Conservation (phyloP, 179 eudicot genomes). For the Gypsophila paniculata region DNA sequence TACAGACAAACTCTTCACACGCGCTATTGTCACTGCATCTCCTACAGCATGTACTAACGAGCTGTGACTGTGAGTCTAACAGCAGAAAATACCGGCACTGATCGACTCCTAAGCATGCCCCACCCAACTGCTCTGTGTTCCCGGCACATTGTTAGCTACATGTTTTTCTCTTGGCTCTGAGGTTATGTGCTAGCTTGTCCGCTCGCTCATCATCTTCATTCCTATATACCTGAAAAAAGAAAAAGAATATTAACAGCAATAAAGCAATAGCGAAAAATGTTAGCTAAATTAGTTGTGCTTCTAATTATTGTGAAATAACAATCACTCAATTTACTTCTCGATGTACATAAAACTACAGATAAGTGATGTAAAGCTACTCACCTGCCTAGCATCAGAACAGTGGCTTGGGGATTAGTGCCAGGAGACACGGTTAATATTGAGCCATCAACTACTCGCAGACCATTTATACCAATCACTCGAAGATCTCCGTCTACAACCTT, state of each 20-base stretch:
- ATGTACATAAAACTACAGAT: neutral
- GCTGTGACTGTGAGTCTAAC: neutral
- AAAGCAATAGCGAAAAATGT: neutral
- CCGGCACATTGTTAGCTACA: neutral
- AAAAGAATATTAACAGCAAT: neutral
- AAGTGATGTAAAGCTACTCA: slow-evolving; percentile 14
- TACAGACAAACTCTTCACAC: neutral
- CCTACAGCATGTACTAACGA: slow-evolving; percentile 22
- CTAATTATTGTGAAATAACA: neutral
- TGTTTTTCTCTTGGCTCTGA: neutral
- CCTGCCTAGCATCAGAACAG: slow-evolving; percentile 89
- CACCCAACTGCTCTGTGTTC: neutral
- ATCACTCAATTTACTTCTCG: too few species aligned
- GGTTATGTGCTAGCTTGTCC: slow-evolving; percentile 17
- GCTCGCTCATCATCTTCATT: slow-evolving; percentile 24
- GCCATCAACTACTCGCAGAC: slow-evolving; percentile 77
- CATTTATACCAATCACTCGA: slow-evolving; percentile 50
- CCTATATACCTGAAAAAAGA: slow-evolving; percentile 31
- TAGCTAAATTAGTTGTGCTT: neutral
- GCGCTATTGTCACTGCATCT: neutral
- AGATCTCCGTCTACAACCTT: slow-evolving; percentile 73
- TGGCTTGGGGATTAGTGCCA: slow-evolving; percentile 95
- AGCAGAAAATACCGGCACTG: slow-evolving; percentile 12
- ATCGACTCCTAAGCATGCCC: slow-evolving; percentile 1
- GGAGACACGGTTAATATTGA: slow-evolving; percentile 69